A percentile compares a stretch with the other conserved stretches of the same genome.
Evolutionary conservation across 2,329 filamentous ascomycete genomes (phyloP).

Genomic region (Cercospora zeina): DNA sequence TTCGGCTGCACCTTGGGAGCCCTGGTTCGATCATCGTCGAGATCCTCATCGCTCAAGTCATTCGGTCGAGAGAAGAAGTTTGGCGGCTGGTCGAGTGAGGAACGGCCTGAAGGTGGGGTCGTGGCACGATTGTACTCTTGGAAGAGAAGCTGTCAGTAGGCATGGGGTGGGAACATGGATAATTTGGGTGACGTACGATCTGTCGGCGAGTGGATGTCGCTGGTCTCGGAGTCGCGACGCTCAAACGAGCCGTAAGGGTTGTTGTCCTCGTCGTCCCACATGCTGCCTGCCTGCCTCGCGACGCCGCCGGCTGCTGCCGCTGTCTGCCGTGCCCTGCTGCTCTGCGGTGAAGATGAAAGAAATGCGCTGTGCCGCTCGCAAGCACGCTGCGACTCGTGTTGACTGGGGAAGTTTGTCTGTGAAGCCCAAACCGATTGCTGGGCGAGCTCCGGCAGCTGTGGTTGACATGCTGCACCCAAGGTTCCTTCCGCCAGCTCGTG

Average conservation of each 20-base stretch:
- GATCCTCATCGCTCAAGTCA: constrained; percentile 62
- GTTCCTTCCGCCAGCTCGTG: constrained; percentile 11
- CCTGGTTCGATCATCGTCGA: constrained; percentile 52
- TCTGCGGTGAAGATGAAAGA: neutral
- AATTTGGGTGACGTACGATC: constrained; percentile 31
- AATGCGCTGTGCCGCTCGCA: constrained; percentile 2
- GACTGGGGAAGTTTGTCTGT: neutral
- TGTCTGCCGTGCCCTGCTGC: constrained; percentile 1
- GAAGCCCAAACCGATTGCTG: constrained; percentile 10
- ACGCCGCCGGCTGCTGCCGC: neutral
- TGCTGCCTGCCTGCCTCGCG: constrained; percentile 48
- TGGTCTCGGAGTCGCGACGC: constrained; percentile 75
- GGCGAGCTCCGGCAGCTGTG: constrained; percentile 14
- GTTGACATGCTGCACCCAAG: constrained; percentile 13
- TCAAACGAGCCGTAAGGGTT: constrained; percentile 97
- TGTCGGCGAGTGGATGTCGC: constrained; percentile 49
- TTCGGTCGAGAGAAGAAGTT: constrained; percentile 55
- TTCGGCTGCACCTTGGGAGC: constrained; percentile 57
- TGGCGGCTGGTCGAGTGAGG: constrained; percentile 66
- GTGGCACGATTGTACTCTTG: constrained; percentile 60
- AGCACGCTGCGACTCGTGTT: neutral
- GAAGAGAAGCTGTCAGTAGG: constrained; percentile 9
- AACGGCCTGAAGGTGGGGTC: constrained; percentile 69
- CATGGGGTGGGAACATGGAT: neutral
- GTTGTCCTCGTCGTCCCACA: constrained; percentile 99